phyloP scores from a whole-genome alignment of 2,329 filamentous ascomycete genomes.

The Trichoderma brevicompactum region DNA sequence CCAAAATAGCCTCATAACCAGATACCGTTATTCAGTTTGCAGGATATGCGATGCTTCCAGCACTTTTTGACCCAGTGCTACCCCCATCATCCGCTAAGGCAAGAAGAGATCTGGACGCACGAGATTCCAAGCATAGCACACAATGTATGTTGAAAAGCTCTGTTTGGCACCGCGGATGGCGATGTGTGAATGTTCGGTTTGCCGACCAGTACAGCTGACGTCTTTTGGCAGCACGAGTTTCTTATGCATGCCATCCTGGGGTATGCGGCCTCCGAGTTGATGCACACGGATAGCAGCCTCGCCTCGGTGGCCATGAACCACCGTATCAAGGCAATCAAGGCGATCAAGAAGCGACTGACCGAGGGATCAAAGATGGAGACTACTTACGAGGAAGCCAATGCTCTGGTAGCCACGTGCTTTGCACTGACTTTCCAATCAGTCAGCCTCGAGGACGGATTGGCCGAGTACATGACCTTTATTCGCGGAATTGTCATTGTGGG shows the following conservation, averaged over 20 bases:
- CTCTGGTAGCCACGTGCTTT: conserved; percentile 62
- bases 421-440: conserved; percentile 64
- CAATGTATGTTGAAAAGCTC: conserved; percentile 51
- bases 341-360: conserved; percentile 60
- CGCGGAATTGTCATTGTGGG: conserved; percentile 60
- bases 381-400: conserved; percentile 60
- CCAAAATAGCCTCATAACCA: conserved; percentile 56
- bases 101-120: conserved; percentile 69
- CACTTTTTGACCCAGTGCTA: conserved; percentile 66
- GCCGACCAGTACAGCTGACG: not conserved
- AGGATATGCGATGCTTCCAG: conserved; percentile 72
- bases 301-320: conserved; percentile 64
- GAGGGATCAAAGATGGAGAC: conserved; percentile 47
- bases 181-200: conserved; percentile 16
- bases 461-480: conserved; percentile 65
- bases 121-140: conserved; percentile 70
- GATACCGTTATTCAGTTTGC: conserved; percentile 62
- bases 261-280: conserved; percentile 68
- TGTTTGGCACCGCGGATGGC: not conserved
- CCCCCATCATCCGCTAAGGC: conserved; percentile 67
- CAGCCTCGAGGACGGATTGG: conserved; percentile 60
- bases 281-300: conserved; percentile 55
- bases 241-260: conserved; percentile 74
- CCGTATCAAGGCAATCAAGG: conserved; percentile 66
- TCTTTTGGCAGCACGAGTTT: conserved; percentile 58